These are phyloP conservation scores for Phaeophleospora eucalypticola DNA, from an alignment of 2,329 filamentous ascomycete species.

Conservation along the genomic window DNA sequence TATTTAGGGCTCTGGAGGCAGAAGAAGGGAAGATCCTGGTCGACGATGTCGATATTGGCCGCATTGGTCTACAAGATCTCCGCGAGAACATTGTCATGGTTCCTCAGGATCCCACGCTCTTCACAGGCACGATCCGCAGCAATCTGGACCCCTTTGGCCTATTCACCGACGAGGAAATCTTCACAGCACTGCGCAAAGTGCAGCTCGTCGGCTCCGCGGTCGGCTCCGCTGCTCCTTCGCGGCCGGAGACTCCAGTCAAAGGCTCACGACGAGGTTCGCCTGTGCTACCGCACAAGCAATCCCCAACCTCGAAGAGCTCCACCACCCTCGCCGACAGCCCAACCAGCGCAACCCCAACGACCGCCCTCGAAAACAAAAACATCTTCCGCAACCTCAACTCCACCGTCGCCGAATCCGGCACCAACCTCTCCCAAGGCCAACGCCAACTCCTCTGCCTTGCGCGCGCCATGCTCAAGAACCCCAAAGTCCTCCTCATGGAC, in stretches of 20 bases:
- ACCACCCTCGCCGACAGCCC: constrained; percentile 27
- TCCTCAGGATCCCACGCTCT: constrained; percentile 92
- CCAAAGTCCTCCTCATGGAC: constrained; percentile 96
- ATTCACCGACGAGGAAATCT: constrained; percentile 88
- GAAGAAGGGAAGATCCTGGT: constrained; percentile 85
- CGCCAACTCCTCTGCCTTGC: constrained; percentile 91
- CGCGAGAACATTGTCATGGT: constrained; percentile 95
- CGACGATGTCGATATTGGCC: constrained; percentile 83
- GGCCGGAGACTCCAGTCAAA: constrained; percentile 31
- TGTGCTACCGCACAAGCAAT: constrained; percentile 27
- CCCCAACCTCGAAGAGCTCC: constrained; percentile 29
- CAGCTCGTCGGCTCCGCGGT: constrained; percentile 68
- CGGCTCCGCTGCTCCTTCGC: constrained; percentile 38
- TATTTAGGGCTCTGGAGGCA: constrained; percentile 91
- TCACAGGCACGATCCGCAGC: constrained; percentile 83
- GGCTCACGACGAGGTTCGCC: constrained; percentile 16
- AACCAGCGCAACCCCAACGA: constrained; percentile 36
- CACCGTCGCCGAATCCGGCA: constrained; percentile 80
- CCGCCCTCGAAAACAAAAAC: constrained; percentile 77
- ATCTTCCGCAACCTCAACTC: constrained; percentile 84
- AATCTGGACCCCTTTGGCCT: constrained; percentile 90
- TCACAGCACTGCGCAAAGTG: constrained; percentile 77
- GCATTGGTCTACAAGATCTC: constrained; percentile 87
- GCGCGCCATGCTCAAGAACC: constrained; percentile 83
- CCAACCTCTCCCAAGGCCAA: constrained; percentile 93